Conservation (phyloP, 768 basidiomycete genomes). For the Dioszegia hungarica region DNA sequence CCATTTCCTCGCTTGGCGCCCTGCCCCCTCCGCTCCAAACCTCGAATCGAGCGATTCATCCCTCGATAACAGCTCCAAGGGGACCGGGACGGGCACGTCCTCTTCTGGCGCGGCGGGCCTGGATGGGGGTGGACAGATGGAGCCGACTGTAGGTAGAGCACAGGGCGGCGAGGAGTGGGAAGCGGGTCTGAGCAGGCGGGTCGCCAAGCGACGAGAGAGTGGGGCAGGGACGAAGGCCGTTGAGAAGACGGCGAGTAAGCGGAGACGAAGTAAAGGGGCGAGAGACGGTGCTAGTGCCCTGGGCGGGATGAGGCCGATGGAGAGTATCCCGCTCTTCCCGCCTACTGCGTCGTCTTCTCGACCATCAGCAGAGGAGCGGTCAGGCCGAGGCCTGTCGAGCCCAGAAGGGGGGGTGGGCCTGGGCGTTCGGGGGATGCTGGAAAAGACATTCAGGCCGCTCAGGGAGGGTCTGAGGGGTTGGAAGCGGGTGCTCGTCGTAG, state of each 20-base stretch:
- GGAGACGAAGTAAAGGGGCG: background rate
- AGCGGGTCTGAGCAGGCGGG: slow-evolving; percentile 29
- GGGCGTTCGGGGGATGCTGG: background rate
- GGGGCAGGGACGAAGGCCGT: background rate
- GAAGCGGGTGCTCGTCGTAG: background rate
- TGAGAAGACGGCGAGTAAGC: background rate
- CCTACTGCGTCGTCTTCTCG: background rate
- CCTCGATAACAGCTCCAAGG: slow-evolving; percentile 7
- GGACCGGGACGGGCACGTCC: slow-evolving; percentile 6
- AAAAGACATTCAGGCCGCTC: slow-evolving; percentile 8
- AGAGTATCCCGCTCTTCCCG: slow-evolving; percentile 5
- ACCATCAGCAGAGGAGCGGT: background rate
- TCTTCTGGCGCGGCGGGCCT: background rate
- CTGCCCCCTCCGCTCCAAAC: background rate
- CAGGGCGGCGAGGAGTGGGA: slow-evolving; percentile 44
- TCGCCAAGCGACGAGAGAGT: slow-evolving; percentile 30
- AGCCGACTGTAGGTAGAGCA: slow-evolving; percentile 36
- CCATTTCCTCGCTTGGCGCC: slow-evolving; percentile 17
- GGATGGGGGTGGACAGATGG: slow-evolving; percentile 1
- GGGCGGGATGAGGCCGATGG: background rate
- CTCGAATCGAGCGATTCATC: slow-evolving; percentile 6
- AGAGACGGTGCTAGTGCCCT: no score
- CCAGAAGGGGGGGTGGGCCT: no score
- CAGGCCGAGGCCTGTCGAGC: background rate
- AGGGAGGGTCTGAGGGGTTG: background rate